These are phyloP conservation scores for Gyrodon lividus DNA, from an alignment of 768 basidiomycete species.

Conservation along the genomic window DNA sequence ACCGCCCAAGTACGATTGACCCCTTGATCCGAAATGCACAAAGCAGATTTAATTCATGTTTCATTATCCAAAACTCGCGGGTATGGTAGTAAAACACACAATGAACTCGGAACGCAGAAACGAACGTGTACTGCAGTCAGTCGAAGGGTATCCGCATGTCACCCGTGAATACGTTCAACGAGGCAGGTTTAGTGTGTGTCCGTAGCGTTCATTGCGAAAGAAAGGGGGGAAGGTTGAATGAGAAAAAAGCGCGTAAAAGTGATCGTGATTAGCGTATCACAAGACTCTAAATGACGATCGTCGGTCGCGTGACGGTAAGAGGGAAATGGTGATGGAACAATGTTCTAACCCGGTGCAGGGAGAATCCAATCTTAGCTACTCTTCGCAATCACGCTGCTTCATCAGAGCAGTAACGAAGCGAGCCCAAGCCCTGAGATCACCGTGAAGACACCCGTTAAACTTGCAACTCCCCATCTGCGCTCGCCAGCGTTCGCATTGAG, in stretches of 20 bases:
- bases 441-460: conserved; percentile 11
- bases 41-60: conserved; percentile 1
- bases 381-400: not conserved
- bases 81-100: conserved; percentile 17
- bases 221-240: not conserved
- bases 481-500: conserved; percentile 25
- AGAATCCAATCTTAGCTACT: not conserved
- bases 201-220: conserved; percentile 23
- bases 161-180: conserved; percentile 12
- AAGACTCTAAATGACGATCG: not conserved
- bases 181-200: conserved; percentile 18
- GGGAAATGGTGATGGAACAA: not conserved
- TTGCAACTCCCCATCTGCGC: conserved; percentile 17
- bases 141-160: conserved; percentile 2
- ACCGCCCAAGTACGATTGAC: too few relatives aligned
- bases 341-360: not conserved
- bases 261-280: not conserved
- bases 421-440: conserved; percentile 20
- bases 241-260: not conserved
- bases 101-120: conserved; percentile 11
- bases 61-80: conserved; percentile 11
- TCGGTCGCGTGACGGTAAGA: not conserved
- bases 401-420: conserved; percentile 25
- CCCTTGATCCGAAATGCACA: not conserved
- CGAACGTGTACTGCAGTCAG: conserved; percentile 17